Base-by-base conservation (phyloP, 176 grass and related monocot species). In the Oryza nivara region DNA sequence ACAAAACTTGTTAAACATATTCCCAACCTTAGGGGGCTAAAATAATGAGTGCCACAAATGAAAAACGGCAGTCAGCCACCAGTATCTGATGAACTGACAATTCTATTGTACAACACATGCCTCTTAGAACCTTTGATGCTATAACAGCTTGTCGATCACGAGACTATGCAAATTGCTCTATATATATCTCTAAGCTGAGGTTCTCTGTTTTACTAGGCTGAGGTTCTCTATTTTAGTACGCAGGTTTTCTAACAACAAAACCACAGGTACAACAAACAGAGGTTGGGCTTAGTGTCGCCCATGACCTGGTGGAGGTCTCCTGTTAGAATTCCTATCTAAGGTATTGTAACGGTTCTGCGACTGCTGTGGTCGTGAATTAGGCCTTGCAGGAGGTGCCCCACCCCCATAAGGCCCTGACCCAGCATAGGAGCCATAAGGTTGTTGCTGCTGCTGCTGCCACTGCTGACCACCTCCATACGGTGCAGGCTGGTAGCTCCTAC, bases 301-400 rank as follows among this genome's bases (percentile, higher is more conserved):
- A 68, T 88, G 88, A 38, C 95, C 82, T 70, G 82, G 81, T 28
- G 87, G 83, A 2, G 80, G 69, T 82, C 93, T 94, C 68, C 85
- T 77, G 80, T 89, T 93, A 47, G 93, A 87, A 51, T 65, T 80
- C 70, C 88, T 88, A 79, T 96, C 89, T 74, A 92, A 85, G 13
- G 75, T 48, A 35, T 72, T 64, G 51, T 90, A 96, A 30, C 84
- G 91, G 82, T 96, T 94, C 26, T 87, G 91, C 64, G 65, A 64
- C 74, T 94, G 88, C 28, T 89, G 84, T 25, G 30, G 46, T 69
- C 80, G 88, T 77, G 70, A 67, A 69, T 85, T 86, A 72, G 88
- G 75, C 26, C 80, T 91, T 81, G 84, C 54, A 20, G 84, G 74
- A 23, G 75, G 88, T n/a, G 40, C 67, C 7, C 77, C 82, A 6